Percentiles rank a stretch among this genome's conserved stretches.
These are phyloP conservation scores for Cladosporium sp. DNA, from an alignment of 2,329 filamentous ascomycete genomes.

Conservation along the genomic window DNA sequence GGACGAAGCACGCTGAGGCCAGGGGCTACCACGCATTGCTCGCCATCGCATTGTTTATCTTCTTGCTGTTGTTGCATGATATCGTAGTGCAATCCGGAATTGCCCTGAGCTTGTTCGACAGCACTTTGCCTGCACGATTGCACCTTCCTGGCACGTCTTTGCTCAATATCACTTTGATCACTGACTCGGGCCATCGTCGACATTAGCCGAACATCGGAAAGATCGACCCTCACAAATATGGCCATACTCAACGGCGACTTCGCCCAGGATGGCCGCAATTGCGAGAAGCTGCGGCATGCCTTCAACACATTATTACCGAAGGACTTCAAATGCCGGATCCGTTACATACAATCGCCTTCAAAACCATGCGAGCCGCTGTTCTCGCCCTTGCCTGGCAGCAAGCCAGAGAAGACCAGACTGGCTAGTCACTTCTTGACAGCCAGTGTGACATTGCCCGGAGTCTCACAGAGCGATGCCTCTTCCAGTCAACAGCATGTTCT, in stretches of 20 bases:
- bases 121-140: no score
- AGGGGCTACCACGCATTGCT: no score
- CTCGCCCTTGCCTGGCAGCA: slow-evolving; percentile 67
- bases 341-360: slow-evolving; percentile 85
- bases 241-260: slow-evolving; percentile 1
- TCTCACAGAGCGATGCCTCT: slow-evolving; percentile 22
- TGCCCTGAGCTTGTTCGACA: no score
- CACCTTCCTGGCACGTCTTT: background rate
- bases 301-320: slow-evolving; percentile 52
- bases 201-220: background rate
- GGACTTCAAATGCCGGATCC: slow-evolving; percentile 60
- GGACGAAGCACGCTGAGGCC: no score
- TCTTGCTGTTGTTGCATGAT: no score
- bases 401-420: slow-evolving; percentile 74
- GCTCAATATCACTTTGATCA: background rate
- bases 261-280: background rate
- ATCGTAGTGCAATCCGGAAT: no score
- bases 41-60: no score
- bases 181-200: background rate
- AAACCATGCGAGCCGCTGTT: slow-evolving; percentile 71
- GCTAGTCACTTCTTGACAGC: slow-evolving; percentile 75
- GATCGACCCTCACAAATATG: background rate
- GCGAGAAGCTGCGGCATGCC: slow-evolving; percentile 30
- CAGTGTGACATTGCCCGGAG: slow-evolving; percentile 39
- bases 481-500: slow-evolving; percentile 49